Evolutionary conservation across 805 yeast species (phyloP).

Genomic region (Cyberlindnera lachancei): DNA sequence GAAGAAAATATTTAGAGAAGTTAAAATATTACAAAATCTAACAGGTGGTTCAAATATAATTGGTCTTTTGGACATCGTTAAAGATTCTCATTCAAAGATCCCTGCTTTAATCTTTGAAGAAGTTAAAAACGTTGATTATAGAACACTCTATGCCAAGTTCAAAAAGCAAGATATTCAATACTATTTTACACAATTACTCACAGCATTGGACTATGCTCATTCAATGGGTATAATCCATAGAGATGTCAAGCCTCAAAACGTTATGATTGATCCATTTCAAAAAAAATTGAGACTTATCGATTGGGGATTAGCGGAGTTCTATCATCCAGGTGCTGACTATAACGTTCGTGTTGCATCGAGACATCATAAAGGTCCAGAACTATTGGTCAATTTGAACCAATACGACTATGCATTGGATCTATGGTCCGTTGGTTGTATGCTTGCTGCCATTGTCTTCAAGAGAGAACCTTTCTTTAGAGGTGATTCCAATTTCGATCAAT

Average conservation of each 20-base stretch:
- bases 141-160: conserved; percentile 73
- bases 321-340: conserved; percentile 82
- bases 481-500: conserved; percentile 81
- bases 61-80: conserved; percentile 69
- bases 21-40: conserved; percentile 77
- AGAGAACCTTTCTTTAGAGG: conserved; percentile 93
- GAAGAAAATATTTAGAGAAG: conserved; percentile 87
- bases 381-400: conserved; percentile 75
- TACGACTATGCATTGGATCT: conserved; percentile 88
- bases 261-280: conserved; percentile 82
- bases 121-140: conserved; percentile 75
- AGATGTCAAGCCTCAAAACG: conserved; percentile 93
- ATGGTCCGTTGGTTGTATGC: conserved; percentile 92
- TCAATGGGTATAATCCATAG: conserved; percentile 95
- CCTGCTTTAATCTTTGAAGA: conserved; percentile 86
- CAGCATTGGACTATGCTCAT: conserved; percentile 83
- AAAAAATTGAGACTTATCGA: conserved; percentile 74
- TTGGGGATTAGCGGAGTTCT: conserved; percentile 95
- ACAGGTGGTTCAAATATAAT: conserved; percentile 81
- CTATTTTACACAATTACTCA: conserved; percentile 73
- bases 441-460: conserved; percentile 84
- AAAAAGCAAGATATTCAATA: conserved; percentile 69
- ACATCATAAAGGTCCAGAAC: conserved; percentile 90
- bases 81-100: conserved; percentile 71
- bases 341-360: conserved; percentile 92